Conservation (phyloP, 1,139 yeast species). For the Taiozyma sp. region DNA sequence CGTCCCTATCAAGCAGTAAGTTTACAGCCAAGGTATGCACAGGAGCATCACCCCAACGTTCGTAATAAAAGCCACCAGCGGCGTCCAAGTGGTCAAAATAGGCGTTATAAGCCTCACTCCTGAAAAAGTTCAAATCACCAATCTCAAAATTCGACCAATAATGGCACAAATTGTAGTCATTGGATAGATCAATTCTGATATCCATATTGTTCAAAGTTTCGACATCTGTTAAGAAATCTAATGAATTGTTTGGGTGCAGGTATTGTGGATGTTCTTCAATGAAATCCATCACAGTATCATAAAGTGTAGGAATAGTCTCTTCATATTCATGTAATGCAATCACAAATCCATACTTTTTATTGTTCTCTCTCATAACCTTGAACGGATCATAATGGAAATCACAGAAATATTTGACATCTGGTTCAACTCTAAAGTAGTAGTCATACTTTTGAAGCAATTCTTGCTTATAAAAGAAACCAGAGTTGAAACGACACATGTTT, state of each 20-base stretch:
- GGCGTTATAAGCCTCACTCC: slow-evolving; percentile 64
- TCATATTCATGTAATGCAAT: slow-evolving; percentile 74
- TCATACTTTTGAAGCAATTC: slow-evolving; percentile 61
- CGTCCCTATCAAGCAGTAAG: slow-evolving; percentile 58
- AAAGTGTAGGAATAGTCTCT: slow-evolving; percentile 80
- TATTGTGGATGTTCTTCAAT: slow-evolving; percentile 54
- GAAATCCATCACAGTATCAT: slow-evolving; percentile 71
- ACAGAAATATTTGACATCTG: slow-evolving; percentile 81
- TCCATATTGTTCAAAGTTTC: slow-evolving; percentile 19
- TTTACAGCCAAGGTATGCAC: slow-evolving; percentile 81
- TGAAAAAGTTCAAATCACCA: slow-evolving; percentile 73
- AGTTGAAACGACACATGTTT: slow-evolving; percentile 78
- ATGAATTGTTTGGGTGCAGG: slow-evolving; percentile 63
- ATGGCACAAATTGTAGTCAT: slow-evolving; percentile 82
- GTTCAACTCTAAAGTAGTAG: slow-evolving; percentile 94
- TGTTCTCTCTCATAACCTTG: slow-evolving; percentile 61
- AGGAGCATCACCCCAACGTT: slow-evolving; percentile 99
- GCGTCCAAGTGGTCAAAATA: slow-evolving; percentile 67
- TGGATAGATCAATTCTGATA: slow-evolving; percentile 31
- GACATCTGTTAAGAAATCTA: slow-evolving; percentile 64
- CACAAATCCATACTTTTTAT: slow-evolving; percentile 83
- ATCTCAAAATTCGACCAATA: slow-evolving; percentile 96
- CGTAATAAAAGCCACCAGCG: slow-evolving; percentile 84
- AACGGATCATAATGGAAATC: slow-evolving; percentile 89
- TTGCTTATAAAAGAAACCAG: slow-evolving; percentile 79